Evolutionary conservation across 2,329 filamentous ascomycete genomes (phyloP).

Genomic region (Exserohilum turcica): DNA sequence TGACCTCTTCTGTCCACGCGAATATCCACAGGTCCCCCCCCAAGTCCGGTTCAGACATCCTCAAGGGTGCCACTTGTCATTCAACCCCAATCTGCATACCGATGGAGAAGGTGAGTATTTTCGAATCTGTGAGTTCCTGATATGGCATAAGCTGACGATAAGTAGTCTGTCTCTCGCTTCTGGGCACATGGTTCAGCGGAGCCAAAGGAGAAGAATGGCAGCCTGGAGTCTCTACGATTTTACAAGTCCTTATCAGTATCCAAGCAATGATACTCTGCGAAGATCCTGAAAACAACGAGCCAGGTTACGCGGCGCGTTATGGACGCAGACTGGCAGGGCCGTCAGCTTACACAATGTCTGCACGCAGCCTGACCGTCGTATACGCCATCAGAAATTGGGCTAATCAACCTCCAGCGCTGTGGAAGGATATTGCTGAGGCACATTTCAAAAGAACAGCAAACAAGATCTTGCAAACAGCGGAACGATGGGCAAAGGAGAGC

Average conservation of each 20-base stretch:
- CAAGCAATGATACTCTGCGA: conserved; percentile 62
- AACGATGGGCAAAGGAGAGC: conserved; percentile 8
- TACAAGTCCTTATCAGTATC: conserved; percentile 59
- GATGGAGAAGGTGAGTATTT: conserved; percentile 50
- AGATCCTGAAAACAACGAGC: conserved; percentile 60
- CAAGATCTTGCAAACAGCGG: conserved; percentile 13
- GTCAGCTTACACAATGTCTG: too few relatives aligned
- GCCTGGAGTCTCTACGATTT: conserved; percentile 52
- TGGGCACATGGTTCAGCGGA: conserved; percentile 36
- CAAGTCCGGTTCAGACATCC: conserved; percentile 53
- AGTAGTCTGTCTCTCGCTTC: conserved; percentile 31
- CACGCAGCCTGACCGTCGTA: conserved; percentile 11
- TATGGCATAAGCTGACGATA: conserved; percentile 11
- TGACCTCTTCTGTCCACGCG: conserved; percentile 51
- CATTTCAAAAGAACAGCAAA: conserved; percentile 21
- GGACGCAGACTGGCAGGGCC: too few relatives aligned
- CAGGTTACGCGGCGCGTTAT: conserved; percentile 35
- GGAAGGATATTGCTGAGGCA: conserved; percentile 17
- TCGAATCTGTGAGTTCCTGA: too few relatives aligned
- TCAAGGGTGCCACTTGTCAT: conserved; percentile 41
- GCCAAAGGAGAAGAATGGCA: conserved; percentile 54
- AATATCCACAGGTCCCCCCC: conserved; percentile 53
- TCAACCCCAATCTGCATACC: conserved; percentile 59
- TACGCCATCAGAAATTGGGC: conserved; percentile 41
- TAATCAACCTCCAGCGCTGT: conserved; percentile 16